These are phyloP conservation scores for Amanita brunnescens DNA, from an alignment of 768 basidiomycete genomes.

Conservation along the genomic window DNA sequence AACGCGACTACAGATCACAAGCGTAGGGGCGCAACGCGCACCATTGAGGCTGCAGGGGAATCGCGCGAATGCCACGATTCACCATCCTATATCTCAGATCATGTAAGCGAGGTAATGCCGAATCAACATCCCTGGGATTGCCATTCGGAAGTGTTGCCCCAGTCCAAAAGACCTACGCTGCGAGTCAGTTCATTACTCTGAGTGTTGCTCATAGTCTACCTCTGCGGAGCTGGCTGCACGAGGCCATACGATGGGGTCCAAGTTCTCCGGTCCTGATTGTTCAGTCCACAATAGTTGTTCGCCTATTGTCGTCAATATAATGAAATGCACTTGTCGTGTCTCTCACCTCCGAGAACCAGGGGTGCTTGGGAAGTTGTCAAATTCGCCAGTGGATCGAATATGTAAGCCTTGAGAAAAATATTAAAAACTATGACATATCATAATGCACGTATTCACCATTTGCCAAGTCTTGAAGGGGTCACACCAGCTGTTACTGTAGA, in stretches of 20 bases:
- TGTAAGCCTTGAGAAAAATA: slow-evolving; percentile 36
- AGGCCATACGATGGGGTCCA: slow-evolving; percentile 66
- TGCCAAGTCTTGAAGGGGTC: slow-evolving; percentile 81
- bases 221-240: slow-evolving; percentile 65
- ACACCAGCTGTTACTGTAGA: slow-evolving; percentile 50
- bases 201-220: slow-evolving; percentile 1
- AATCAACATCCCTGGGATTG: slow-evolving; percentile 22
- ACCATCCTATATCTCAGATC: slow-evolving; percentile 55
- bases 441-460: slow-evolving; percentile 28
- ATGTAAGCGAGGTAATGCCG: slow-evolving; percentile 58
- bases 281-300: not conserved
- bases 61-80: slow-evolving; percentile 41
- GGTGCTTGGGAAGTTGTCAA: slow-evolving; percentile 39
- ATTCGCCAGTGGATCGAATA: slow-evolving; percentile 64
- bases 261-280: slow-evolving; percentile 6
- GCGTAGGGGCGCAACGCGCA: slow-evolving; percentile 39
- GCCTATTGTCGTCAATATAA: not conserved
- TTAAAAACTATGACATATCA: not conserved
- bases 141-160: too few species aligned
- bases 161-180: too few species aligned
- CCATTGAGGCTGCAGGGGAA: slow-evolving; percentile 61
- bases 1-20: not conserved
- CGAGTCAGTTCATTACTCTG: too few species aligned
- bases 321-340: too few species aligned
- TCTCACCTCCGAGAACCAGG: slow-evolving; percentile 59